Conservation (phyloP, 2,329 filamentous ascomycete genomes). For the Penicillium brevicompactum region DNA sequence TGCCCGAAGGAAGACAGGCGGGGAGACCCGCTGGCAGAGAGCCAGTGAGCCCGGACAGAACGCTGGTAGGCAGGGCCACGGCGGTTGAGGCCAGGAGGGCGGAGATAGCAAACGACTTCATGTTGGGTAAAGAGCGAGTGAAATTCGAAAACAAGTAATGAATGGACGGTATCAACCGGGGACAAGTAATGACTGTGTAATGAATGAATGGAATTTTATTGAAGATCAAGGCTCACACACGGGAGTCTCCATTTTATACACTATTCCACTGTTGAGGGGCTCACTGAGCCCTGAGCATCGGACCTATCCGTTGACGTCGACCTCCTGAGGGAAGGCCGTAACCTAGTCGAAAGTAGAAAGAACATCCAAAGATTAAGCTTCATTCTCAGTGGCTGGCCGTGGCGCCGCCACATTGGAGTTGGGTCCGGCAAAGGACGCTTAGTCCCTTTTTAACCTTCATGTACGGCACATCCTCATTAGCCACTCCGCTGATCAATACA, state of each 20-base stretch:
- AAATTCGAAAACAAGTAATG: slow-evolving; percentile 20
- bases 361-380: slow-evolving; percentile 1
- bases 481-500: slow-evolving; percentile 18
- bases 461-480: slow-evolving; percentile 22
- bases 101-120: slow-evolving; percentile 25
- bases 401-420: slow-evolving; percentile 2
- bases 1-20: slow-evolving; percentile 13
- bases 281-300: not conserved
- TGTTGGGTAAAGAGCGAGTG: slow-evolving; percentile 22
- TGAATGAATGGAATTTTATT: slow-evolving; percentile 17
- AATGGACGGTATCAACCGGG: slow-evolving; percentile 2
- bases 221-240: slow-evolving; percentile 5
- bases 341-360: not conserved
- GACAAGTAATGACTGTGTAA: not conserved
- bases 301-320: slow-evolving; percentile 4
- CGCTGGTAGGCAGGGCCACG: slow-evolving; percentile 20
- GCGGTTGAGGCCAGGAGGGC: slow-evolving; percentile 23
- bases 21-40: slow-evolving; percentile 11
- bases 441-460: slow-evolving; percentile 19
- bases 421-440: not conserved
- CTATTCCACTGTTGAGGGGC: slow-evolving; percentile 3
- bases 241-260: slow-evolving; percentile 16
- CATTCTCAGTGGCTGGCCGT: slow-evolving; percentile 7
- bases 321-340: slow-evolving; percentile 10
- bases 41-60: slow-evolving; percentile 6